A percentile compares a stretch with the other conserved stretches of the same genome.
phyloP scores from a whole-genome alignment of 1,284 basidiomycete genomes.

The Anthracocystis setariae region DNA sequence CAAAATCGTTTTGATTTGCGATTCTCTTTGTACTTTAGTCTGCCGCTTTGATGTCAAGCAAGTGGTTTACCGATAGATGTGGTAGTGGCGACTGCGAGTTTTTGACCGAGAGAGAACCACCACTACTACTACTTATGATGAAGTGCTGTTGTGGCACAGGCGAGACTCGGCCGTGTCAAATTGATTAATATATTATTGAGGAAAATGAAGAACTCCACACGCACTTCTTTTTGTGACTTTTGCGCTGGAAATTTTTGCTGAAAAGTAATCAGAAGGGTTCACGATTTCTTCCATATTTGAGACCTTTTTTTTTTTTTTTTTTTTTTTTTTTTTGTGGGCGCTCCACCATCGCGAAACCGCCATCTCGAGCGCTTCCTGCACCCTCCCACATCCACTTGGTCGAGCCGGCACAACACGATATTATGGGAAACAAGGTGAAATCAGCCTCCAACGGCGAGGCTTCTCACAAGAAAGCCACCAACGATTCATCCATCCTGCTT shows the following conservation, averaged over 20 bases:
- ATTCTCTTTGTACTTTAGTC: slow-evolving; percentile 22
- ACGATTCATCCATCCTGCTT: slow-evolving; percentile 10
- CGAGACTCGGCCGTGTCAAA: background rate
- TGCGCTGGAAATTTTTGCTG: background rate
- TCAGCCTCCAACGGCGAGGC: background rate
- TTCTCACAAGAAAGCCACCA: background rate
- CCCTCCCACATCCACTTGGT: background rate
- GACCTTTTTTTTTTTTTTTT: no score
- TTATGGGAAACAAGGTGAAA: slow-evolving; percentile 22
- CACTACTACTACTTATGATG: no score
- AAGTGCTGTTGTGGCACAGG: no score
- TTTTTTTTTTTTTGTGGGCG: background rate
- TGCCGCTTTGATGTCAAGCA: background rate
- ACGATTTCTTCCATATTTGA: slow-evolving; percentile 9
- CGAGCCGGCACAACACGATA: background rate
- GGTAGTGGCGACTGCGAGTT: no score
- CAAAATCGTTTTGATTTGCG: background rate
- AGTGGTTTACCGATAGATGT: background rate
- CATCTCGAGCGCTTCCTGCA: background rate
- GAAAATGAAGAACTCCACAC: background rate
- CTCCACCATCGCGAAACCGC: background rate
- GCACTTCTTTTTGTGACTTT: no score
- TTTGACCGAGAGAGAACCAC: no score
- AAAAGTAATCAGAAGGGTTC: background rate
- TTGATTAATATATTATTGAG: no score